Conservation (phyloP, 306 rosid genomes). For the Myrica gale region DNA sequence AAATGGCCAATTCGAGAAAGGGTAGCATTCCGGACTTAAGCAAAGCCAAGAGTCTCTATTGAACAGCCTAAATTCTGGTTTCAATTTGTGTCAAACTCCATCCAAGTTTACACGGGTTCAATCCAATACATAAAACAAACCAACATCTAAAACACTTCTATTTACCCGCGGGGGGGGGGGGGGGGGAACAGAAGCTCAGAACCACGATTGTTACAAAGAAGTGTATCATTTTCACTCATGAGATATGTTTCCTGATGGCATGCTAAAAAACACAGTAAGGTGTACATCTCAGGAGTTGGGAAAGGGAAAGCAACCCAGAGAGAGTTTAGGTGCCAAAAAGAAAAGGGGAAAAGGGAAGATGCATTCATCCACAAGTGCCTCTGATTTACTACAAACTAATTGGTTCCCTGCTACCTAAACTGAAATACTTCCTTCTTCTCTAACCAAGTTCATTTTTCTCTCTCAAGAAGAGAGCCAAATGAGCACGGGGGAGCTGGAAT, state of each 20-base stretch:
- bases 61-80: not conserved
- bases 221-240: no score
- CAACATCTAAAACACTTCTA: not conserved
- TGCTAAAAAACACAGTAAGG: not conserved
- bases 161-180: not conserved
- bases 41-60: no score
- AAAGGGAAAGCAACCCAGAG: not conserved
- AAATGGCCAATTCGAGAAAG: no score
- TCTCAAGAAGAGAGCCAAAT: not conserved
- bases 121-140: not conserved
- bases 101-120: not conserved
- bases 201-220: not conserved
- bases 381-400: not conserved
- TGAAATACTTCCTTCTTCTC: not conserved
- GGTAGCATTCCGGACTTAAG: no score
- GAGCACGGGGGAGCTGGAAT: not conserved
- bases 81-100: not conserved
- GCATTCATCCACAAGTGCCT: not conserved
- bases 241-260: not conserved
- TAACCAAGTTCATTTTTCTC: not conserved
- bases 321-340: not conserved
- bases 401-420: not conserved
- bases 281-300: not conserved
- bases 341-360: not conserved
- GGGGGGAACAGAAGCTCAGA: not conserved